Conservation (phyloP, 306 rosid species). For the Rosa chinensis region DNA sequence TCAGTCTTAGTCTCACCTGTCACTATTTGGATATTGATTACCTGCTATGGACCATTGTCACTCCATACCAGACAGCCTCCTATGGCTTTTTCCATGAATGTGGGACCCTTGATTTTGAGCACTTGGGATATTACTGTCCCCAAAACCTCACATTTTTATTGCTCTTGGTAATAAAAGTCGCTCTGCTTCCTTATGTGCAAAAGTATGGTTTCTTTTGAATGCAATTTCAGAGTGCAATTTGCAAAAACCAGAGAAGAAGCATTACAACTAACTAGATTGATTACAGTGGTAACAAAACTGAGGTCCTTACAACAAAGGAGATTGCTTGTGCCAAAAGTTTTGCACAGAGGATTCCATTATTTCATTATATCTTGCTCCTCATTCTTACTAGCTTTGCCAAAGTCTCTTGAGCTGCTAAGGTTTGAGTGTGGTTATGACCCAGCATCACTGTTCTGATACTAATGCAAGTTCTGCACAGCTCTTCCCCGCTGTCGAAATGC, state of each 20-base stretch:
- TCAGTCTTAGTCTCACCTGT: neutral
- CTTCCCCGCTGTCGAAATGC: constrained; percentile 70
- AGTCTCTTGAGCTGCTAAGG: constrained; percentile 90
- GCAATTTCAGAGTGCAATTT: neutral
- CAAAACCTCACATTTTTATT: neutral
- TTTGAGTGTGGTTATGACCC: constrained; percentile 76
- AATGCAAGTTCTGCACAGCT: constrained; percentile 77
- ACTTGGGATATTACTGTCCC: neutral
- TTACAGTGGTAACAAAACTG: constrained; percentile 32
- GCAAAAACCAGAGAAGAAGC: neutral
- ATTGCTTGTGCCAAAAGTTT: constrained; percentile 13
- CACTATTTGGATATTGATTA: neutral
- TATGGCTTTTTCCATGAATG: neutral
- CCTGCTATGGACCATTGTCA: neutral
- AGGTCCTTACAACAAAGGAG: constrained; percentile 23
- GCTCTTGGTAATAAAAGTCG: neutral
- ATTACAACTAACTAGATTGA: constrained; percentile 24
- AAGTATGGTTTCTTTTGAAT: neutral
- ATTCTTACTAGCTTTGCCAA: constrained; percentile 75
- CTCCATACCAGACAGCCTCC: neutral
- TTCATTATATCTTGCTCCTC: constrained; percentile 63
- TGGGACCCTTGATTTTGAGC: constrained; percentile 9
- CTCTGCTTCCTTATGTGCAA: neutral
- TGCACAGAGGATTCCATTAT: neutral
- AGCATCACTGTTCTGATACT: constrained; percentile 91